Evolutionary conservation across 2,329 filamentous ascomycete genomes (phyloP), one percentile per base, ranked within the genome.

Genomic region (Dryadomyces quercus-mongolicae): DNA sequence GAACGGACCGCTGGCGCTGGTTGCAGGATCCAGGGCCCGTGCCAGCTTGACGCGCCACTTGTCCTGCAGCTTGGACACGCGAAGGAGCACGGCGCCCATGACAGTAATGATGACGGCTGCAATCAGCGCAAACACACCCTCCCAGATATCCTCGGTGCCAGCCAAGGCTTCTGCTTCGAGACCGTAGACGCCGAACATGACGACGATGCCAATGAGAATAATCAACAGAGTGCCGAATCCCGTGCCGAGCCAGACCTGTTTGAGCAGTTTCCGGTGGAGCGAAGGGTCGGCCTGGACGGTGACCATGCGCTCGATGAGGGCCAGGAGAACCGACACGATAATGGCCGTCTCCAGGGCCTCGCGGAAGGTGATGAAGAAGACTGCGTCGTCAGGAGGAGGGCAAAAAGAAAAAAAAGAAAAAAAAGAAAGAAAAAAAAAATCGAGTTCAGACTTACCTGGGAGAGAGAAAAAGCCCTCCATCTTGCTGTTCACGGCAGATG

Each of bases 341-440:
- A 95, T 89, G 63, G 80, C 84, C 0, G 85, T 86, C 73, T 95
- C 89, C 47, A 95, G 73, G 44, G 83, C 82, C 71, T 95, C 89
- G 64, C 89, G 82, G 66, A 95, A 93, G 69, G 88, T 84, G 66
- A 95, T 86, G 71, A 95, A 90, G 72, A 95, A 95, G 55, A 95
- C 82, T 60, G 84, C 84, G 13, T 6, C 2, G 13, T 18, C 3
- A 9, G 22, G 3, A 5, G 1, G n/a, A 43, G 38, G 16, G 16
- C 5, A 10, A 42, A 42, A 42, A 12, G 38, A 12, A 31, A 31
- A 31, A 8, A 31, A 4, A 31, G 4, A 8, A 8, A 31, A 8
- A 31, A 8, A 31, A 8, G 25, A 31, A 4, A 31, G 38, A 12
- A 42, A 10, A 10, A 42, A 5, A n/a, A 42, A 10, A 42, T n/a